Conservation (phyloP, 345 rosid genomes). For the Microcos paniculata region DNA sequence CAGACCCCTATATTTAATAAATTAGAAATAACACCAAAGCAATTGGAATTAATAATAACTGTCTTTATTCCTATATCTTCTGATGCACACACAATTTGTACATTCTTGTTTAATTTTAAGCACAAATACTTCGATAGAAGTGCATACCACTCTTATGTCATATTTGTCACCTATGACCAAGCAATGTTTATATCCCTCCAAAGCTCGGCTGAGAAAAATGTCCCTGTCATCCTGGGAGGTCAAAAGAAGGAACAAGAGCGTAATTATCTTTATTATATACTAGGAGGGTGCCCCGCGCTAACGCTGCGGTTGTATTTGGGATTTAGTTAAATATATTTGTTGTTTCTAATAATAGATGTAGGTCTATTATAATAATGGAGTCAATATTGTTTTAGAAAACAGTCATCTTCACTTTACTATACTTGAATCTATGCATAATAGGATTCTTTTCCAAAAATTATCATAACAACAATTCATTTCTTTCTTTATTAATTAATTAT, state of each 20-base stretch:
- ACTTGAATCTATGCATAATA: too few species aligned
- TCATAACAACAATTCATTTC: too few species aligned
- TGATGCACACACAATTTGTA: neutral
- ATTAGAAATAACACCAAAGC: neutral
- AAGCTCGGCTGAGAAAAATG: slow-evolving; percentile 80
- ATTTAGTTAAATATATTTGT: too few species aligned
- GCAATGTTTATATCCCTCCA: slow-evolving; percentile 91
- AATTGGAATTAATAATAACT: neutral
- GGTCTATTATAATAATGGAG: too few species aligned
- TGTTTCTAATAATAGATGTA: too few species aligned
- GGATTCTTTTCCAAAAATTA: too few species aligned
- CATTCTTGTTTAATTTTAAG: neutral
- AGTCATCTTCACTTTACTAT: too few species aligned
- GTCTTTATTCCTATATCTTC: neutral
- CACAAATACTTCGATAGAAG: slow-evolving; percentile 12
- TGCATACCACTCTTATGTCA: slow-evolving; percentile 90
- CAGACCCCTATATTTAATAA: neutral
- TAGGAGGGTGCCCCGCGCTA: too few species aligned
- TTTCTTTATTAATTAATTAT: too few species aligned
- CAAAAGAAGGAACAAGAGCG: slow-evolving; percentile 8
- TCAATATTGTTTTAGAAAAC: too few species aligned
- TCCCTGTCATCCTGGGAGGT: slow-evolving; percentile 77
- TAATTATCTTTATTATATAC: too few species aligned
- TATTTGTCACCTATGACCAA: slow-evolving; percentile 86
- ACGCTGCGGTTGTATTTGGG: too few species aligned